These are phyloP conservation scores for Cicer cuneatum DNA, from an alignment of 306 rosid species.

Conservation along the genomic window DNA sequence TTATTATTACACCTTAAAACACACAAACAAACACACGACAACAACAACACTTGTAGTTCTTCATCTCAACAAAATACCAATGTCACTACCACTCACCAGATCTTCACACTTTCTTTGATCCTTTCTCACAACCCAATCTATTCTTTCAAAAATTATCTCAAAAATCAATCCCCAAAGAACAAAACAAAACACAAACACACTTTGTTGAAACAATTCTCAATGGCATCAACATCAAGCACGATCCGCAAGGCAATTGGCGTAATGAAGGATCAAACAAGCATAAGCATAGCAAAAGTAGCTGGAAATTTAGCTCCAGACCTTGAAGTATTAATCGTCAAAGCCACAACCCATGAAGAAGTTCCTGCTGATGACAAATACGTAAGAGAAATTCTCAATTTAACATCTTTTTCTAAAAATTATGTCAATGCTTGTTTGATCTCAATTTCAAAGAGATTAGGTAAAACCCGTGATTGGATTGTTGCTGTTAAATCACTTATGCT, in stretches of 20 bases:
- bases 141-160: too few relatives aligned
- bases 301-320: slow-evolving; percentile 82
- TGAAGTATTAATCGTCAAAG: slow-evolving; percentile 83
- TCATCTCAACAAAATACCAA: too few relatives aligned
- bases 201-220: slow-evolving; percentile 1
- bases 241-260: slow-evolving; percentile 91
- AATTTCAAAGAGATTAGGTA: slow-evolving; percentile 66
- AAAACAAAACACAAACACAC: background rate
- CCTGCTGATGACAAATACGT: slow-evolving; percentile 78
- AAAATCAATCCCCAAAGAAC: too few relatives aligned
- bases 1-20: too few relatives aligned
- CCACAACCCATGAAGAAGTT: slow-evolving; percentile 77
- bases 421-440: slow-evolving; percentile 65
- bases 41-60: too few relatives aligned
- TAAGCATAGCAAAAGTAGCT: slow-evolving; percentile 85
- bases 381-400: slow-evolving; percentile 63
- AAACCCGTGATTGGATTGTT: slow-evolving; percentile 87
- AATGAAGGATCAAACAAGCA: slow-evolving; percentile 90
- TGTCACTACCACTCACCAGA: too few relatives aligned
- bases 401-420: slow-evolving; percentile 62
- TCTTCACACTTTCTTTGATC: too few relatives aligned
- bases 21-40: too few relatives aligned
- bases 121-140: too few relatives aligned
- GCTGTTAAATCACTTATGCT: slow-evolving; percentile 81
- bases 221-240: slow-evolving; percentile 77